These are phyloP conservation scores for Volvox africanus DNA, from an alignment of 139 green algal genomes.

Conservation along the genomic window DNA sequence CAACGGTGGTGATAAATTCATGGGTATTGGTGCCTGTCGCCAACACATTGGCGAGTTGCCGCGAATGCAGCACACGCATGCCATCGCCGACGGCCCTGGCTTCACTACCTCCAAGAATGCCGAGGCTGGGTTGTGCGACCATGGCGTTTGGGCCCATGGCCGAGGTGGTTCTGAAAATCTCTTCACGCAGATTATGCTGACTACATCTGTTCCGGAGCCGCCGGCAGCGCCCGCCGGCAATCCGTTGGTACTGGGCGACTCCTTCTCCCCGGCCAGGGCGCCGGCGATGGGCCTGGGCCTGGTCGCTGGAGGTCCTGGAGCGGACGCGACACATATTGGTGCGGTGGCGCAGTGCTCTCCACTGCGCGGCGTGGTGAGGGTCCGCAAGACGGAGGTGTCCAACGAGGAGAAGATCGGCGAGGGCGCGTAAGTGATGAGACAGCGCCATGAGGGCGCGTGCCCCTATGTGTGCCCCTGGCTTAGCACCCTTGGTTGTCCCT, in stretches of 20 bases:
- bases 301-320: too few species aligned
- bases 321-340: not conserved
- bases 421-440: conserved; percentile 59
- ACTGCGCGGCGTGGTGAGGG: conserved; percentile 59
- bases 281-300: conserved; percentile 2
- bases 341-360: not conserved
- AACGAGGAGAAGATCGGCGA: conserved; percentile 82
- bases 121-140: too few species aligned
- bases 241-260: conserved; percentile 10
- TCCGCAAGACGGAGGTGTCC: conserved; percentile 62
- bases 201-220: not conserved
- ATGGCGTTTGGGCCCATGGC: too few species aligned
- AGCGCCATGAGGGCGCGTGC: too few species aligned
- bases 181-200: conserved; percentile 53
- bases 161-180: too few species aligned
- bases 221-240: not conserved
- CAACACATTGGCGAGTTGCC: not conserved
- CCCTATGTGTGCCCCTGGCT: too few species aligned
- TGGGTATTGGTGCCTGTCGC: not conserved
- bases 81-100: not conserved
- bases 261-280: not conserved
- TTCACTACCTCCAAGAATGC: too few species aligned
- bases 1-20: not conserved
- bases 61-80: not conserved
- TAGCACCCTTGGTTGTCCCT: too few species aligned